phyloP scores from a whole-genome alignment of 768 basidiomycete genomes.

The Harrya chromipes region DNA sequence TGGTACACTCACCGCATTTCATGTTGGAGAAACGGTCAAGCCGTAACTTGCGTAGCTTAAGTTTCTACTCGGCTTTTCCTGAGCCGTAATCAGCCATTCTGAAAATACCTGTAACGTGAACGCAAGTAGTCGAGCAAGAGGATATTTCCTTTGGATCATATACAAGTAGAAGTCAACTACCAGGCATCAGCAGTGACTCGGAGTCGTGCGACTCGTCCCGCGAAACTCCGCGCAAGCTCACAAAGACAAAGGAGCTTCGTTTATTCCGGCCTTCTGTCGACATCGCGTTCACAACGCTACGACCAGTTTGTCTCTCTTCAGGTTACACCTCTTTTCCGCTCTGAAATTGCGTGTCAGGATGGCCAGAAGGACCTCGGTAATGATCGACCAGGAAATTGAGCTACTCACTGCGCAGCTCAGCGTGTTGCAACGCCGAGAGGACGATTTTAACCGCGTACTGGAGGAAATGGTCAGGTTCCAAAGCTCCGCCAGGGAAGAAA shows the following conservation, averaged over 20 bases:
- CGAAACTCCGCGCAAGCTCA: neutral
- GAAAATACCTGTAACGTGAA: too few relatives aligned
- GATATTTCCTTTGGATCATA: too few relatives aligned
- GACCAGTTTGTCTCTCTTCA: neutral
- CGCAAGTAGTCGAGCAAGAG: too few relatives aligned
- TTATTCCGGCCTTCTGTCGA: neutral
- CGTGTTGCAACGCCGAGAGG: slow-evolving; percentile 36
- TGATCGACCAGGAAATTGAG: slow-evolving; percentile 37
- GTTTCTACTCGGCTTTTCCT: too few relatives aligned
- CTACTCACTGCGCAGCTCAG: slow-evolving; percentile 38
- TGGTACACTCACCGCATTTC: too few relatives aligned
- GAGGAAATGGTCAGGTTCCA: slow-evolving; percentile 39
- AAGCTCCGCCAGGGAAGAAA: slow-evolving; percentile 35
- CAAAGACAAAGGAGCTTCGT: neutral
- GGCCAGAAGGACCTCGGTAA: slow-evolving; percentile 17
- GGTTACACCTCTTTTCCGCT: neutral
- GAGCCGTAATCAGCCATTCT: too few relatives aligned
- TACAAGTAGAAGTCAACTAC: too few relatives aligned
- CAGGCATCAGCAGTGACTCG: too few relatives aligned
- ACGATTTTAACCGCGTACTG: slow-evolving; percentile 39
- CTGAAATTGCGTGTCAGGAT: slow-evolving; percentile 9
- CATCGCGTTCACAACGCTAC: neutral
- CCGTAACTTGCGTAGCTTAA: too few relatives aligned
- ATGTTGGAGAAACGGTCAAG: too few relatives aligned
- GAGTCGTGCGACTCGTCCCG: too few relatives aligned